phyloP scores from a whole-genome alignment of 208 protist genomes.

The Wallacemonas sp. region DNA sequence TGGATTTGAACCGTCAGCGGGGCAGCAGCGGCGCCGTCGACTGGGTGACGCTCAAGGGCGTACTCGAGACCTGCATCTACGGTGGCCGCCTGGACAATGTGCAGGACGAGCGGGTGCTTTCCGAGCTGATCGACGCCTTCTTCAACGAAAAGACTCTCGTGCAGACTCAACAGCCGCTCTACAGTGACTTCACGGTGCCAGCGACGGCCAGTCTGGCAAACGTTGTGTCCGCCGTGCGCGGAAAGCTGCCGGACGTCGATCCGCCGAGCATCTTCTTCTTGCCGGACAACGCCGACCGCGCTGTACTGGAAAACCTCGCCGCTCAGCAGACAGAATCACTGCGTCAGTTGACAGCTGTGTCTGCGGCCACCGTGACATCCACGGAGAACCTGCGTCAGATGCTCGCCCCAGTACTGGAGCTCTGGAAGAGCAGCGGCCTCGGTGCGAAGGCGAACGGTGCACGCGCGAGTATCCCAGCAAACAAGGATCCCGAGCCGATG shows the following conservation, averaged over 20 bases:
- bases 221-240: slow-evolving; percentile 52
- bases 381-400: slow-evolving; percentile 80
- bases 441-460: slow-evolving; percentile 11
- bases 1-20: slow-evolving; percentile 24
- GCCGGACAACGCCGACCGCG: slow-evolving; percentile 92
- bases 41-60: slow-evolving; percentile 90
- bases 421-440: slow-evolving; percentile 73
- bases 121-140: slow-evolving; percentile 73
- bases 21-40: slow-evolving; percentile 39
- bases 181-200: slow-evolving; percentile 48
- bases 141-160: slow-evolving; percentile 69
- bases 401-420: slow-evolving; percentile 80
- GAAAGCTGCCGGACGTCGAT: slow-evolving; percentile 72
- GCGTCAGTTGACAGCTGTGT: slow-evolving; percentile 47
- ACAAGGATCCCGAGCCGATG: slow-evolving; percentile 67
- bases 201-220: slow-evolving; percentile 43
- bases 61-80: slow-evolving; percentile 95
- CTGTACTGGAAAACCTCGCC: slow-evolving; percentile 82
- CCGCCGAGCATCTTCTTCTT: slow-evolving; percentile 84
- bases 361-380: slow-evolving; percentile 22
- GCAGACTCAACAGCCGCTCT: slow-evolving; percentile 27
- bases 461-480: slow-evolving; percentile 12
- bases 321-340: slow-evolving; percentile 62
- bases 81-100: slow-evolving; percentile 95
- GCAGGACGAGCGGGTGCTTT: slow-evolving; percentile 86